Evolutionary conservation across 2,329 filamentous ascomycete species (phyloP).

Genomic region (Plectosphaerella plurivora): DNA sequence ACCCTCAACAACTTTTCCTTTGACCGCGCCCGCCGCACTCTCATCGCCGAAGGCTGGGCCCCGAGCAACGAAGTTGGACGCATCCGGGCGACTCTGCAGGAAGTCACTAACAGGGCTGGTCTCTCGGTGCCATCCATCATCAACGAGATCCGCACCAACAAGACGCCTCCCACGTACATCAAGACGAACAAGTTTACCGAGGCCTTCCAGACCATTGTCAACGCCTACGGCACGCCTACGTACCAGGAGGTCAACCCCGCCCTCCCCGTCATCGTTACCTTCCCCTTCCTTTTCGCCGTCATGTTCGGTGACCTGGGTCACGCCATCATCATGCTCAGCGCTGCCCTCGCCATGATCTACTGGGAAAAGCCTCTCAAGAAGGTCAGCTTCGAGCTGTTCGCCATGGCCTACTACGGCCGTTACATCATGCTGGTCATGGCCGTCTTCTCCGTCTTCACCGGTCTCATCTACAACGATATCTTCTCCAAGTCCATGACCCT

Average conservation of each 20-base stretch:
- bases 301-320: conserved; percentile 99
- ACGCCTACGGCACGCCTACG: conserved; percentile 95
- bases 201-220: conserved; percentile 97
- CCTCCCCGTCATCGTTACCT: conserved; percentile 91
- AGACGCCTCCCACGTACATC: conserved; percentile 94
- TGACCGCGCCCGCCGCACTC: conserved; percentile 87
- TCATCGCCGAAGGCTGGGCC: conserved; percentile 97
- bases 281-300: conserved; percentile 99
- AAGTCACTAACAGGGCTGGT: conserved; percentile 93
- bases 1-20: conserved; percentile 96
- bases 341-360: conserved; percentile 89
- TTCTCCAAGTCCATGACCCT: conserved; percentile 92
- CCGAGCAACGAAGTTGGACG: conserved; percentile 84
- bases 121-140: conserved; percentile 97
- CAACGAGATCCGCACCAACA: conserved; percentile 95
- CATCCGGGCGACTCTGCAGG: conserved; percentile 90
- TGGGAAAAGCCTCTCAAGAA: conserved; percentile 93
- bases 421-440: conserved; percentile 99
- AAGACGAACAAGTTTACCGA: conserved; percentile 99
- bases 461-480: conserved; percentile 94
- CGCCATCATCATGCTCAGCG: conserved; percentile 80
- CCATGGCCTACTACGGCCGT: conserved; percentile 97
- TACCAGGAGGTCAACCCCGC: conserved; percentile 97
- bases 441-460: conserved; percentile 93
- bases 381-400: conserved; percentile 86